phyloP scores from a whole-genome alignment of 139 green algal genomes.

The Asterochloris erici region DNA sequence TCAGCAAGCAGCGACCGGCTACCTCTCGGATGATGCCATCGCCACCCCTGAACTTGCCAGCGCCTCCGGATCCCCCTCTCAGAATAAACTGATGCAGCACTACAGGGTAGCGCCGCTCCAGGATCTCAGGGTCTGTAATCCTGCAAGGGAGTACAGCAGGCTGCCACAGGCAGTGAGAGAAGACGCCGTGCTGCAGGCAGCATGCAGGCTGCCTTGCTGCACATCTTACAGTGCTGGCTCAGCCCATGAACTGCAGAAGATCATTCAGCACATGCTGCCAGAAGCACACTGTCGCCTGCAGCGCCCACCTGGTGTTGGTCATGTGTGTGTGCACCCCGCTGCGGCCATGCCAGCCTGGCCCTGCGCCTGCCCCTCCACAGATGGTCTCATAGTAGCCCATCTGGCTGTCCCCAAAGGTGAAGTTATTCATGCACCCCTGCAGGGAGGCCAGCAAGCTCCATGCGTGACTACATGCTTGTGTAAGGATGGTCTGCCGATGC shows the following conservation, averaged over 20 bases:
- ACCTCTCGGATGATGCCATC: slow-evolving; percentile 88
- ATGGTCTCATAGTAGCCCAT: slow-evolving; percentile 99
- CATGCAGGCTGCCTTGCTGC: too few relatives aligned
- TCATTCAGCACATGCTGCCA: too few relatives aligned
- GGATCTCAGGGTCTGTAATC: slow-evolving; percentile 86
- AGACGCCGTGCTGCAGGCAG: too few relatives aligned
- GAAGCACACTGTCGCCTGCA: too few relatives aligned
- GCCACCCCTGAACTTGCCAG: slow-evolving; percentile 71
- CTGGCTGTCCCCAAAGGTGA: slow-evolving; percentile 90
- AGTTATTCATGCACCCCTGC: slow-evolving; percentile 99
- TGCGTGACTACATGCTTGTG: neutral
- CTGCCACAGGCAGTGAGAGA: too few relatives aligned
- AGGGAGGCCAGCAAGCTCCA: neutral
- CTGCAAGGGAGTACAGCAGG: neutral
- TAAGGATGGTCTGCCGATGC: neutral
- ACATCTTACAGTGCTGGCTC: too few relatives aligned
- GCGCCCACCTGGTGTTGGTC: slow-evolving; percentile 87
- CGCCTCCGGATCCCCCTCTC: slow-evolving; percentile 73
- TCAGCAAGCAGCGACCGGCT: neutral
- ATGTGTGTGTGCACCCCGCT: slow-evolving; percentile 96
- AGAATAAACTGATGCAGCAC: slow-evolving; percentile 83
- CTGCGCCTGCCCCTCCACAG: slow-evolving; percentile 86
- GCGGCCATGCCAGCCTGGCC: slow-evolving; percentile 83
- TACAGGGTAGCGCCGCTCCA: slow-evolving; percentile 90
- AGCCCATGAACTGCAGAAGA: too few relatives aligned